Base-by-base conservation (phyloP, 306 rosid species). In the Acmispon strigosus region DNA sequence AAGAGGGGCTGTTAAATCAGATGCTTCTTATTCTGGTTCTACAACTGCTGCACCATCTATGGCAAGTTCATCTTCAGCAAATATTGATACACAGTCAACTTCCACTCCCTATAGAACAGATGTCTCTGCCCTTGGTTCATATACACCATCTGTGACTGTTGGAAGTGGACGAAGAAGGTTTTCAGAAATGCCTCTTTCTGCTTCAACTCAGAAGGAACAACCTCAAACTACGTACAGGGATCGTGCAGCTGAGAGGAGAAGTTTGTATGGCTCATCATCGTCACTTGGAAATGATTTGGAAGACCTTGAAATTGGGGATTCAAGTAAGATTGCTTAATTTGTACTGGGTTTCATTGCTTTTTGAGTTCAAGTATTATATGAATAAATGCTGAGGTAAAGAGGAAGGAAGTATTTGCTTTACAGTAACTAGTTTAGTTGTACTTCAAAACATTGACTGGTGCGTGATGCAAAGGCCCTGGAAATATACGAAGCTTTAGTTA, bases 171-270 rank as follows among this genome's bases (percentile, higher is more conserved):
- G 86, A 77, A 84, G 98, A 76, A 84, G 98, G 73, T 94, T 94
- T 74, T 94, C 98, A 12, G 98, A 94, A 83, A 78, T 85, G 94
- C 98, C 98, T 56, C 81, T 75, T n/a, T 68, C 88, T 49, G 81
- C 85, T 80, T 82, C 97, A 81, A 59, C 81, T 49, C 82, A 76
- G 69, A 88, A 85, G 83, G 97, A 87, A 42, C 95, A 86, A 70
- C 75, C 86, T 19, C 97, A 89, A 66, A 83, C 88, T 39, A 61
- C 89, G 42, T 94, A 94, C 69, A 82, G 98, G 81, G 98, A 94
- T 78, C 97, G 98, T 62, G 98, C 98, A 1, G 98, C 98, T 12
- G 98, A 94, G 80, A 87, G 98, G 78, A 86, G 98, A 75, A 94
- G 78, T 82, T 84, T 94, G 81, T 94, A 90, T 84, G 97, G 98